phyloP scores from a whole-genome alignment of 1,284 basidiomycete species.

The Ceratobasidium sp. region DNA sequence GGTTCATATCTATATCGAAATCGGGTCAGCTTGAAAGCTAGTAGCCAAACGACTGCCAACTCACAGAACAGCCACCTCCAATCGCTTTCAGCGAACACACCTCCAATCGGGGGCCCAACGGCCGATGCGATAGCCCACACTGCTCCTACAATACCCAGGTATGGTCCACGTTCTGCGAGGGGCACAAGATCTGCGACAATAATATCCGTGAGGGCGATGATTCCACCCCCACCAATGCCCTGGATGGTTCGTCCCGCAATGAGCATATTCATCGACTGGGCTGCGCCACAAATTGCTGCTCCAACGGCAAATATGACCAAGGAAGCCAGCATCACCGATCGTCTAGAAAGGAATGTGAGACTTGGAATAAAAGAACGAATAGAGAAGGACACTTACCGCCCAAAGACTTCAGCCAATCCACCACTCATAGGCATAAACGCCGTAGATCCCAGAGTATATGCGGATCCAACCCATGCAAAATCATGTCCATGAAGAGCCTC shows the following conservation, averaged over 20 bases:
- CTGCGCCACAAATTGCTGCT: conserved; percentile 59
- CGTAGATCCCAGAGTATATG: conserved; percentile 55
- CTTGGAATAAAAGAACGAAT: conserved; percentile 47
- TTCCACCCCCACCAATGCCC: conserved; percentile 63
- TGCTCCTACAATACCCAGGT: conserved; percentile 53
- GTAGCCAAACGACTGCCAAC: conserved; percentile 27
- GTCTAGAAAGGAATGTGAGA: conserved; percentile 48
- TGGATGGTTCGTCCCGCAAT: conserved; percentile 59
- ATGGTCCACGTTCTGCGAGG: conserved; percentile 57
- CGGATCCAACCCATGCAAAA: conserved; percentile 56
- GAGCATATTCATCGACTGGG: conserved; percentile 58
- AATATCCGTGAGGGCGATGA: conserved; percentile 58
- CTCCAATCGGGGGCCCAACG: conserved; percentile 55
- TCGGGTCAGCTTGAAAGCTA: conserved; percentile 25
- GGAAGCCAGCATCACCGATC: conserved; percentile 55
- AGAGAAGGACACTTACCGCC: conserved; percentile 48
- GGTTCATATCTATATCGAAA: conserved; percentile 56
- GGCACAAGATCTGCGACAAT: conserved; percentile 61
- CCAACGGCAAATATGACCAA: conserved; percentile 59
- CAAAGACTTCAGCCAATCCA: conserved; percentile 55
- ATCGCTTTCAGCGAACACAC: conserved; percentile 53
- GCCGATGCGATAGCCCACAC: conserved; percentile 55
- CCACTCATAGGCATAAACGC: conserved; percentile 55
- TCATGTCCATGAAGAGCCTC: conserved; percentile 53
- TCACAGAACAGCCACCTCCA: conserved; percentile 60